These are phyloP conservation scores for Lichtheimia ornata DNA, from an alignment of 371 early-diverging fungal genomes.

Conservation along the genomic window DNA sequence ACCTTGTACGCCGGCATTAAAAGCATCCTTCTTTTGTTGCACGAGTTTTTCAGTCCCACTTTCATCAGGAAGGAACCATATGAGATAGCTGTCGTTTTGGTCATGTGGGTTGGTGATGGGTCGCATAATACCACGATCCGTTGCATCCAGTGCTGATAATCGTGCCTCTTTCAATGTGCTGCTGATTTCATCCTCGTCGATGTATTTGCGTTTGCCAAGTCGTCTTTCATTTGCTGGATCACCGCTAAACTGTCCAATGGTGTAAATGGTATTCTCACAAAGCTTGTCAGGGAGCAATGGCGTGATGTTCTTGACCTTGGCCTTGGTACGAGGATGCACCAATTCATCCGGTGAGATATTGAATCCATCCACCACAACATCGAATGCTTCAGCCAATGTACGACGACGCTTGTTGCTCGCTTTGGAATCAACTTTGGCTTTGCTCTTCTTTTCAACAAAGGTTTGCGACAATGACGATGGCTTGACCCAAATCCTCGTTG, in stretches of 20 bases:
- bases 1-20: neutral
- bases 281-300: conserved; percentile 79
- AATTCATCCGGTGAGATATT: conserved; percentile 49
- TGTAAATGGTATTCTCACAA: conserved; percentile 69
- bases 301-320: conserved; percentile 72
- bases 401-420: conserved; percentile 33
- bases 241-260: conserved; percentile 68
- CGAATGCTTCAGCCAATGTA: conserved; percentile 65
- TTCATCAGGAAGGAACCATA: conserved; percentile 50
- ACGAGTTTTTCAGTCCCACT: conserved; percentile 34
- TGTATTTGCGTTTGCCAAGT: conserved; percentile 24
- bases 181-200: neutral
- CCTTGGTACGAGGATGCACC: conserved; percentile 74
- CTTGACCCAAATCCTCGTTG: conserved; percentile 4
- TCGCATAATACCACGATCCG: conserved; percentile 59
- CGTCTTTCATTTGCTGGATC: conserved; percentile 66
- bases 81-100: conserved; percentile 48
- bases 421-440: neutral
- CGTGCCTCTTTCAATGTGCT: conserved; percentile 3
- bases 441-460: conserved; percentile 22
- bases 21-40: conserved; percentile 27
- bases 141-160: conserved; percentile 33
- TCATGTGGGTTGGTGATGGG: conserved; percentile 60
- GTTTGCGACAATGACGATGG: conserved; percentile 35
- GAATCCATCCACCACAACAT: conserved; percentile 75